These are phyloP conservation scores for Nigrospora oryzae DNA, from an alignment of 2,329 filamentous ascomycete genomes.

Conservation along the genomic window DNA sequence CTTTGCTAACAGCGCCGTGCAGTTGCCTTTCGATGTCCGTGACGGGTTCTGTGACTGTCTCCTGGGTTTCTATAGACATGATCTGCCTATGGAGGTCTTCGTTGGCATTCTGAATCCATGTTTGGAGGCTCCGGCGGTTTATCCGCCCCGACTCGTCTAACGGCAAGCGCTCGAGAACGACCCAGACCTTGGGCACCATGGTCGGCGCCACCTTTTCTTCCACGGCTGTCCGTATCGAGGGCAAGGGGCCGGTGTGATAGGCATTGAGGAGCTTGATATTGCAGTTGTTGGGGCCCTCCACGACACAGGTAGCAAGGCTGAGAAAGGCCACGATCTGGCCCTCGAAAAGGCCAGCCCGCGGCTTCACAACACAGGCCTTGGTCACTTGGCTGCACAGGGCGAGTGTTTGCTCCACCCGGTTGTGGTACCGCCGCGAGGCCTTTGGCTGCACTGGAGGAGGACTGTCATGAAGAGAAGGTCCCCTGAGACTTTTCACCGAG, in stretches of 20 bases:
- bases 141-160: conserved; percentile 27
- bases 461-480: background rate
- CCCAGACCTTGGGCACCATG: conserved; percentile 36
- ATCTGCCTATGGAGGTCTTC: conserved; percentile 36
- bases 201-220: conserved; percentile 25
- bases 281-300: conserved; percentile 16
- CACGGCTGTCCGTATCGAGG: conserved; percentile 26
- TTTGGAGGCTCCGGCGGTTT: conserved; percentile 36
- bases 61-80: conserved; percentile 30
- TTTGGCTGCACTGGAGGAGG: conserved; percentile 7
- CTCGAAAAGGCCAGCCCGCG: conserved; percentile 41
- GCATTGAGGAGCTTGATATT: conserved; percentile 30
- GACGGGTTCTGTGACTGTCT: conserved; percentile 22
- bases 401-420: conserved; percentile 29
- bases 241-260: conserved; percentile 31
- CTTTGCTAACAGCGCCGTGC: conserved; percentile 27
- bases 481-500: conserved; percentile 8
- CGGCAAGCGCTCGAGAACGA: conserved; percentile 37
- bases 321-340: conserved; percentile 39
- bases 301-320: conserved; percentile 24
- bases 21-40: conserved; percentile 29
- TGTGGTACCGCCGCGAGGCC: conserved; percentile 13
- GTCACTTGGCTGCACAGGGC: conserved; percentile 24
- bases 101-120: conserved; percentile 46
- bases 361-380: conserved; percentile 32